Evolutionary conservation across 202 grass and related monocot genomes (phyloP).

Genomic region (Elaeis oleifera): DNA sequence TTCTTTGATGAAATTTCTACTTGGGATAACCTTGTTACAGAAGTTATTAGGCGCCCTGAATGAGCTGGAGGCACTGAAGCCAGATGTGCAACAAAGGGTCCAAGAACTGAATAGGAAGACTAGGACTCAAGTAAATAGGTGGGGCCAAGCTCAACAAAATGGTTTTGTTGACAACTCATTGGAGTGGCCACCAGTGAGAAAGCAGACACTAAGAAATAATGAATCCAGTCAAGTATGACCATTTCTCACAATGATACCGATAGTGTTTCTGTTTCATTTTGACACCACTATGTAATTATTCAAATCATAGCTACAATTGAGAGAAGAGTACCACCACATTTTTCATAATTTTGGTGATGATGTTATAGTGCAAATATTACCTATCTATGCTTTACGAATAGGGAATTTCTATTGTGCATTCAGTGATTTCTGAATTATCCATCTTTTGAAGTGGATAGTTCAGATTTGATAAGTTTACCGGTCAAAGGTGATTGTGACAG

Average conservation of each 20-base stretch:
- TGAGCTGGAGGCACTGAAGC: conserved; percentile 38
- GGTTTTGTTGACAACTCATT: conserved; percentile 18
- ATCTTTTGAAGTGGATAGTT: too few species aligned
- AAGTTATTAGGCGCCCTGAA: conserved; percentile 35
- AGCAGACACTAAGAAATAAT: background rate
- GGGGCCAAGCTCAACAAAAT: conserved; percentile 22
- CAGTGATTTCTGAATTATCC: too few species aligned
- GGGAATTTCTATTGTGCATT: too few species aligned
- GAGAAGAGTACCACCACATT: too few species aligned
- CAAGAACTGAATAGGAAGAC: conserved; percentile 36
- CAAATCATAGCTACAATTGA: too few species aligned
- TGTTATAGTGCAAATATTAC: too few species aligned
- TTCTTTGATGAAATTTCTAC: conserved; percentile 1
- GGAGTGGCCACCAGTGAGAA: conserved; percentile 29
- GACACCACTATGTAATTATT: too few species aligned
- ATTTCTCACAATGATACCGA: background rate
- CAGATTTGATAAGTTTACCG: too few species aligned
- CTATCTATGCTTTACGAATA: too few species aligned
- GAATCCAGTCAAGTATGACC: conserved; percentile 8
- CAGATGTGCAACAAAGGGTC: conserved; percentile 30
- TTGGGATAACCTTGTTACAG: conserved; percentile 7
- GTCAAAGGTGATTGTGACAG: too few species aligned
- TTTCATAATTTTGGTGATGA: too few species aligned
- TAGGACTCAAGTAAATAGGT: conserved; percentile 12
- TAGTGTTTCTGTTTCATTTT: background rate